Conservation (phyloP, 2,329 filamentous ascomycete genomes). For the Xylariaceae sp. region DNA sequence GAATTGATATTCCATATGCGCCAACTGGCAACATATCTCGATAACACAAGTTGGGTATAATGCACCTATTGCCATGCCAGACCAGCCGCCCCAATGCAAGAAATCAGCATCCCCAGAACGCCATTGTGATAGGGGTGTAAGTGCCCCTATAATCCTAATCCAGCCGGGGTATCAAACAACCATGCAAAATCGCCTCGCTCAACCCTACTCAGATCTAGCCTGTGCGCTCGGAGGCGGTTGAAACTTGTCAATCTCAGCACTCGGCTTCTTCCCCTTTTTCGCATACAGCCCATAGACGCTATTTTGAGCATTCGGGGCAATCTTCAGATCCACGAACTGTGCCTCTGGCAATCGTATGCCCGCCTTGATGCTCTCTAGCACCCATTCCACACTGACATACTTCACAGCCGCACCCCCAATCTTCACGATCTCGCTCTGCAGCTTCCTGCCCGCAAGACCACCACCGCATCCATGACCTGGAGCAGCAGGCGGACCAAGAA, state of each 20-base stretch:
- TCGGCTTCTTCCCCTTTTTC: conserved; percentile 21
- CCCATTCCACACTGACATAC: conserved; percentile 79
- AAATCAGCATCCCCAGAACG: background rate
- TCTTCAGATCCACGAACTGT: conserved; percentile 59
- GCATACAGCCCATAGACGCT: conserved; percentile 55
- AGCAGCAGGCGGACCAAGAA: conserved; percentile 58
- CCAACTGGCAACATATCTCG: background rate
- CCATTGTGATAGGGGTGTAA: conserved; percentile 6
- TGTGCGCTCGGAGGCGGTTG: conserved; percentile 16
- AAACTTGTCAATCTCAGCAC: background rate
- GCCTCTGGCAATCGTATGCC: conserved; percentile 71
- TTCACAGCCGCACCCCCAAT: conserved; percentile 65
- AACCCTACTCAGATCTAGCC: conserved; percentile 1
- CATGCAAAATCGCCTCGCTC: background rate
- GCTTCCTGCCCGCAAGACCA: conserved; percentile 69
- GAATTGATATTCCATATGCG: background rate
- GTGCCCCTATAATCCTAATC: conserved; percentile 1
- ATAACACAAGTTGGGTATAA: background rate
- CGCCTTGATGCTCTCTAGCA: conserved; percentile 74
- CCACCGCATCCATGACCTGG: conserved; percentile 41
- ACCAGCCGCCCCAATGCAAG: background rate
- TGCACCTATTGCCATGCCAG: background rate
- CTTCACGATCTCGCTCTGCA: conserved; percentile 71
- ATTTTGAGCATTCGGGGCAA: conserved; percentile 56
- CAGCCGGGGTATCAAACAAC: background rate